Conservation (phyloP, 495 filamentous ascomycete species). For the Tetracladium setigerum region DNA sequence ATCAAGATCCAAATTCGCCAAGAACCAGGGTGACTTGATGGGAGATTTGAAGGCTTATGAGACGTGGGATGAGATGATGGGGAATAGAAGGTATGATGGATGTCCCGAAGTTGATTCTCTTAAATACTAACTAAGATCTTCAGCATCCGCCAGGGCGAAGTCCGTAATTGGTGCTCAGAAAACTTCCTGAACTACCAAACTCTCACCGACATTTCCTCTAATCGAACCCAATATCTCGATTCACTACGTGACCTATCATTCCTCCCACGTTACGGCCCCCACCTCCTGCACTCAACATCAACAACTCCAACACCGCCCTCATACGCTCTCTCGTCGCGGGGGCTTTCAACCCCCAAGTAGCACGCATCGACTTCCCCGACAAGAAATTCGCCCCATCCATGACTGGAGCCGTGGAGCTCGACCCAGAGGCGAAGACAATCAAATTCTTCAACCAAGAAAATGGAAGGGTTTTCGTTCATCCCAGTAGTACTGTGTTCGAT, state of each 20-base stretch:
- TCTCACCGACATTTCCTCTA: conserved; percentile 79
- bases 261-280: conserved; percentile 30
- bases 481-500: conserved; percentile 76
- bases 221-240: conserved; percentile 74
- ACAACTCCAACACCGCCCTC: conserved; percentile 44
- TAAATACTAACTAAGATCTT: conserved; percentile 9
- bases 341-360: conserved; percentile 85
- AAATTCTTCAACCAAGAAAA: conserved; percentile 85
- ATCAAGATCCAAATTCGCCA: conserved; percentile 65
- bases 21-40: conserved; percentile 76
- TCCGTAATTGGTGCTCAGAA: conserved; percentile 74
- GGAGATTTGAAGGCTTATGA: conserved; percentile 80
- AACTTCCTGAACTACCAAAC: conserved; percentile 83
- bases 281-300: conserved; percentile 32
- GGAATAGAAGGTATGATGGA: conserved; percentile 24
- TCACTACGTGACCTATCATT: conserved; percentile 84
- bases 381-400: conserved; percentile 85
- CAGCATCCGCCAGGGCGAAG: conserved; percentile 48
- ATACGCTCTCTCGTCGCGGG: conserved; percentile 84
- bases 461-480: conserved; percentile 87
- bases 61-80: conserved; percentile 62
- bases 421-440: conserved; percentile 87
- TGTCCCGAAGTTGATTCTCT: not conserved
- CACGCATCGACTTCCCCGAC: conserved; percentile 84
- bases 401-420: conserved; percentile 81